Evolutionary conservation across 441 rosid species (phyloP).

Genomic region (Mallotus japonicus): DNA sequence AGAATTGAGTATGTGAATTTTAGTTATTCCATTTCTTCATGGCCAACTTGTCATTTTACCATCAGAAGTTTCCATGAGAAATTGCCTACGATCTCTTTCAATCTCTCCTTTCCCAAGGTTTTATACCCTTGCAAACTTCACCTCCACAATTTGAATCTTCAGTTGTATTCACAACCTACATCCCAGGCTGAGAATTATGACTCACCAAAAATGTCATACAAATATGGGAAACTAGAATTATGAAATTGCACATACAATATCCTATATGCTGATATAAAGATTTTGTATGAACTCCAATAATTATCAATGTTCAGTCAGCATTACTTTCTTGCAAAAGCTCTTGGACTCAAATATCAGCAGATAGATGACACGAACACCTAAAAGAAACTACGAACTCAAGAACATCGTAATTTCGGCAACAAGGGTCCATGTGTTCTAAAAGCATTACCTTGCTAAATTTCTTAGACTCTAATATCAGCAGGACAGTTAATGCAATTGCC

Average conservation of each 20-base stretch:
- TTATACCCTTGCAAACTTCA: neutral
- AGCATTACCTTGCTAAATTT: neutral
- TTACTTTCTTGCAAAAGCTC: neutral
- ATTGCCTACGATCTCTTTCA: neutral
- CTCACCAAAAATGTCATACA: neutral
- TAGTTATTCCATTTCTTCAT: neutral
- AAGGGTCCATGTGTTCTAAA: neutral
- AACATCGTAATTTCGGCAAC: neutral
- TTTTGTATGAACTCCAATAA: neutral
- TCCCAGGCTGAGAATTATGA: slow-evolving; percentile 9
- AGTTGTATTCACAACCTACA: slow-evolving; percentile 1
- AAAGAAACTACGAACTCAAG: neutral
- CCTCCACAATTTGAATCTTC: neutral
- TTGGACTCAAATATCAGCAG: neutral
- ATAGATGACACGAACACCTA: neutral
- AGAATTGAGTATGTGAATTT: neutral
- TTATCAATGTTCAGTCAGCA: neutral
- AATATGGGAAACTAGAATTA: neutral
- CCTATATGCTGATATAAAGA: neutral
- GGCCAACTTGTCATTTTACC: slow-evolving; percentile 3
- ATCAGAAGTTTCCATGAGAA: slow-evolving; percentile 1
- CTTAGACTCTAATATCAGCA: neutral
- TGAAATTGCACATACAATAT: neutral
- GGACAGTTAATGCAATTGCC: neutral
- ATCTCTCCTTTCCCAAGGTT: neutral